phyloP scores from a whole-genome alignment of 2,329 filamentous ascomycete genomes.

The Coniochaeta pulveracea region DNA sequence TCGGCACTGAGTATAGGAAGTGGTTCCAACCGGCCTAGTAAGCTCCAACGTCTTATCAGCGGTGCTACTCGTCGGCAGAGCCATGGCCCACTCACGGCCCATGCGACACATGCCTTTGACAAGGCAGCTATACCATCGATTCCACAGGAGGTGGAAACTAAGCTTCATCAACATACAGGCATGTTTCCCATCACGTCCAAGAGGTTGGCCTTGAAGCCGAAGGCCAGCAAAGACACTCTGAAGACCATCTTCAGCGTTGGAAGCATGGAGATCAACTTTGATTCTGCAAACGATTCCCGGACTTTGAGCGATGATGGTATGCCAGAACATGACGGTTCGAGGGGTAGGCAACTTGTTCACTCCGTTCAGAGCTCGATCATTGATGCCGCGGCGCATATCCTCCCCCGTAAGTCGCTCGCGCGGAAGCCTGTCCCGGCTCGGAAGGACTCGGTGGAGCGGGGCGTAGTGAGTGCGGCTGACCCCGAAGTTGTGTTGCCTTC shows the following conservation, averaged over 20 bases:
- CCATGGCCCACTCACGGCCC: slow-evolving; percentile 17
- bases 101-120: slow-evolving; percentile 20
- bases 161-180: slow-evolving; percentile 21
- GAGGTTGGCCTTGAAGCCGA: slow-evolving; percentile 23
- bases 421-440: slow-evolving; percentile 19
- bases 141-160: slow-evolving; percentile 22
- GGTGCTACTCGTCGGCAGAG: slow-evolving; percentile 15
- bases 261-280: slow-evolving; percentile 25
- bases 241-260: slow-evolving; percentile 39
- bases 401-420: slow-evolving; percentile 18
- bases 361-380: slow-evolving; percentile 9
- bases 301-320: slow-evolving; percentile 3
- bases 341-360: slow-evolving; percentile 10
- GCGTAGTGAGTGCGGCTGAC: slow-evolving; percentile 4
- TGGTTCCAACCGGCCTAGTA: slow-evolving; percentile 22
- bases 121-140: slow-evolving; percentile 21
- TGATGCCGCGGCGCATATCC: slow-evolving; percentile 16
- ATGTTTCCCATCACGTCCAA: slow-evolving; percentile 23
- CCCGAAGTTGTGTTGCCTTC: not conserved
- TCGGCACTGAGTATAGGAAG: slow-evolving; percentile 23
- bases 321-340: slow-evolving; percentile 9
- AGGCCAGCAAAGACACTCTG: slow-evolving; percentile 33
- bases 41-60: slow-evolving; percentile 28
- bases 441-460: slow-evolving; percentile 6
- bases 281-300: slow-evolving; percentile 7